Base-by-base conservation (phyloP, 345 rosid genomes). In the Camelina neglecta region DNA sequence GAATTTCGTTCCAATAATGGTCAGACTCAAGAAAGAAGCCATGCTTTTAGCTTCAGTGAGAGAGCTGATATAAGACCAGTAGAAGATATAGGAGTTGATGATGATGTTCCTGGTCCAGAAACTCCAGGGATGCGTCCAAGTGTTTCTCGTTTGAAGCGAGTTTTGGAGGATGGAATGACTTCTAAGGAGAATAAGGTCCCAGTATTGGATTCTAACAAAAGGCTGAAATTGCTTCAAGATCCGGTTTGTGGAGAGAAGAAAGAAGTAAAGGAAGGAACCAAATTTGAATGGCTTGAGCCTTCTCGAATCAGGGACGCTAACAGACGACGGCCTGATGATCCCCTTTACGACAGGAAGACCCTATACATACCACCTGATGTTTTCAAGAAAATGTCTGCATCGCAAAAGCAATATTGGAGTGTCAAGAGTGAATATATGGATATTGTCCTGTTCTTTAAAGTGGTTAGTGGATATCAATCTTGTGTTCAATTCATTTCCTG, bases 241-340 rank as follows among this genome's bases (percentile, higher is more conserved):
- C 75, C 85, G 11, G 5, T 49, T 18, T 18, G 68, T 72, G 65
- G 62, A 51, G 82, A 71, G 68, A 87, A 86, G 79, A 85, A 71
- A 75, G 74, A 69, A 67, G 78, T 65, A 67, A 84, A 87, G 72
- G 69, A 82, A 51, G 79, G 84, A 62, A 84, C 88, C 83, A 90
- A 90, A 82, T 94, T 92, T 81, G 98, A 89, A 48, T 94, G 97
- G 97, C 97, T 94, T 79, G 85, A 87, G 48, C 90, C 92, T 77
- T 85, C 87, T 58, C 69, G 61, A 56, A 88, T 91, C 66, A 87
- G 83, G 80, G 98, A 93, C 63, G 89, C 86, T 20, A 90, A 83
- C 62, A 80, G 93, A 77, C 92, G 97, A 79, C 82, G 90, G 53
- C 95, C 97, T 60, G 75, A 67, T 50, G 90, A 94, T 84, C 88